phyloP scores from a whole-genome alignment of 2,329 filamentous ascomycete genomes.

The Ophiostoma perfectum region DNA sequence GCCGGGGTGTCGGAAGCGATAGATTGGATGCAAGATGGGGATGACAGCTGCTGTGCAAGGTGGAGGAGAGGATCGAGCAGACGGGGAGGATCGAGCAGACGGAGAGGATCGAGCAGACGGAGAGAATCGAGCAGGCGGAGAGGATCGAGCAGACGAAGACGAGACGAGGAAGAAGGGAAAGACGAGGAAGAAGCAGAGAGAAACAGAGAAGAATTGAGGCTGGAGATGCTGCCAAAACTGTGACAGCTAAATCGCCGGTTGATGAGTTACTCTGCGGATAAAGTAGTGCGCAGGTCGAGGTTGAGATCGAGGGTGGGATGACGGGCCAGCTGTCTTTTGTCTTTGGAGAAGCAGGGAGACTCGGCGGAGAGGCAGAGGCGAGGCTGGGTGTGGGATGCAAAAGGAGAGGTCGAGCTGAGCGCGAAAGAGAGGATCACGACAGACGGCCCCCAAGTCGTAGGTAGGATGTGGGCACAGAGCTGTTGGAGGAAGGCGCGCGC shows the following conservation, averaged over 20 bases:
- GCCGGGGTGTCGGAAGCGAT: background rate
- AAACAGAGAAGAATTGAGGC: background rate
- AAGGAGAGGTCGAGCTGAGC: background rate
- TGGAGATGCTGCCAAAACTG: background rate
- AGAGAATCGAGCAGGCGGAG: no score
- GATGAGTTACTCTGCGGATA: background rate
- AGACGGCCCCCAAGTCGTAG: background rate
- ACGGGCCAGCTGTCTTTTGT: no score
- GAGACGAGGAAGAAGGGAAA: background rate
- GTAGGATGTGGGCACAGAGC: background rate
- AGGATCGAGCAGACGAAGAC: no score
- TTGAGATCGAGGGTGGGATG: background rate
- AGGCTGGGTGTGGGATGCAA: background rate
- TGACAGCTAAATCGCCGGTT: background rate
- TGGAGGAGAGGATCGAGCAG: background rate
- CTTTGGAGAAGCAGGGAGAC: no score
- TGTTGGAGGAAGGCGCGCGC: background rate
- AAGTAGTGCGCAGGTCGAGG: background rate
- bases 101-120: no score
- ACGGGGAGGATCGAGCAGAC: no score
- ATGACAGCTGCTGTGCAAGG: background rate
- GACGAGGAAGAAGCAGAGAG: background rate
- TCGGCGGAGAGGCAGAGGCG: background rate
- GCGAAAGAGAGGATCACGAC: background rate
- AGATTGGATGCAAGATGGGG: slow-evolving; percentile 1